These are phyloP conservation scores for Escovopsis sp. DNA, from an alignment of 2,329 filamentous ascomycete genomes.

Conservation along the genomic window DNA sequence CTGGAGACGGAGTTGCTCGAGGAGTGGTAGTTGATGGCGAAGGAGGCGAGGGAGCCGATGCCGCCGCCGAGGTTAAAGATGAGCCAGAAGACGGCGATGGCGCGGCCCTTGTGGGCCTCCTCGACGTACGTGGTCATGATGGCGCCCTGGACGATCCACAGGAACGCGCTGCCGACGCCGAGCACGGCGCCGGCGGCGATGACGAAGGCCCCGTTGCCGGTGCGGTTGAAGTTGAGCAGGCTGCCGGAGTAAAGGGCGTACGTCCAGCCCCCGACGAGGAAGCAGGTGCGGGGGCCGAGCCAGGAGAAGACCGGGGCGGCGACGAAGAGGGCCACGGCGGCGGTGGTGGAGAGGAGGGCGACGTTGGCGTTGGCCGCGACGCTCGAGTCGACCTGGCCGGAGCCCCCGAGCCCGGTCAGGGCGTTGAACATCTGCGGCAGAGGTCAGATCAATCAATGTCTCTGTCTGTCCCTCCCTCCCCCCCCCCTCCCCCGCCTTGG, in stretches of 20 bases:
- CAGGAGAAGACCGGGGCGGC: slow-evolving; percentile 28
- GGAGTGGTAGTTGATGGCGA: slow-evolving; percentile 25
- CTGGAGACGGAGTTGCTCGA: slow-evolving; percentile 29
- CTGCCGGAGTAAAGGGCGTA: slow-evolving; percentile 31
- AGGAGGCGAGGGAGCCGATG: slow-evolving; percentile 25
- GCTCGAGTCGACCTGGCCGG: slow-evolving; percentile 28
- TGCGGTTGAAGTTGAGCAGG: slow-evolving; percentile 27
- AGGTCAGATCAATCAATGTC: background rate
- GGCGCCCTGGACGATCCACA: slow-evolving; percentile 32
- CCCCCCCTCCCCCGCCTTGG: no score
- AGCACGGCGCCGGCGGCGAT: slow-evolving; percentile 29
- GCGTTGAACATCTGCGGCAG: slow-evolving; percentile 32
- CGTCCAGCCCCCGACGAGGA: slow-evolving; percentile 28
- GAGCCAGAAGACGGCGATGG: slow-evolving; percentile 30
- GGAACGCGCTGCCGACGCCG: slow-evolving; percentile 28
- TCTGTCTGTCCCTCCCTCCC: no score
- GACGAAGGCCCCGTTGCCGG: slow-evolving; percentile 26
- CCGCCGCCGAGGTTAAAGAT: slow-evolving; percentile 33
- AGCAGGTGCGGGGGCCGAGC: slow-evolving; percentile 26
- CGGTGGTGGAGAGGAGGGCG: slow-evolving; percentile 27
- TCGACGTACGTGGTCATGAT: slow-evolving; percentile 31
- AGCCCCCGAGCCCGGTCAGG: slow-evolving; percentile 28
- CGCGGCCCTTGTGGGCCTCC: slow-evolving; percentile 23
- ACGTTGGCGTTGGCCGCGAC: slow-evolving; percentile 32
- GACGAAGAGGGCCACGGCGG: slow-evolving; percentile 27